Conservation (phyloP, 441 rosid species). For the Euphorbia corollata region DNA sequence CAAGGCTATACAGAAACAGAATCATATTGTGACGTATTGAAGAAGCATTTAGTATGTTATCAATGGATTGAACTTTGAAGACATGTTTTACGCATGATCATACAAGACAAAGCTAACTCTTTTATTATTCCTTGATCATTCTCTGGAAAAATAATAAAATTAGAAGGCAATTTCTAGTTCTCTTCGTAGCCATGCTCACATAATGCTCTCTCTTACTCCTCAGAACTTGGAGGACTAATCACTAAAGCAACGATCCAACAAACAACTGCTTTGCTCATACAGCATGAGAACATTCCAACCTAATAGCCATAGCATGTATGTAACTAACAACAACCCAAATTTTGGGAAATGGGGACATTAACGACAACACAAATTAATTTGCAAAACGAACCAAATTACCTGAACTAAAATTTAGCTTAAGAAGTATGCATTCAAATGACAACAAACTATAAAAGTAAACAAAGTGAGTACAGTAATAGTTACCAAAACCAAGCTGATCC, state of each 20-base stretch:
- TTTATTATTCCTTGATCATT: background rate
- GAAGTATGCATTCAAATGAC: background rate
- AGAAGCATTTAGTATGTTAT: background rate
- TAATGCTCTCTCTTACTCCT: too few species aligned
- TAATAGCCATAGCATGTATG: background rate
- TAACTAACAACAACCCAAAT: background rate
- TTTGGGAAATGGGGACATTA: background rate
- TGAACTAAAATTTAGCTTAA: background rate
- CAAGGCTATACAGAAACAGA: background rate
- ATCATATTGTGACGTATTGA: background rate
- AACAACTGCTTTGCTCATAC: background rate
- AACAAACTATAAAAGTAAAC: background rate
- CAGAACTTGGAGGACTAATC: too few species aligned
- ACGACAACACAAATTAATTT: background rate
- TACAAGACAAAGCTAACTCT: background rate
- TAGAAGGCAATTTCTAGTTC: background rate
- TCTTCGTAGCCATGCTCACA: constrained; percentile 1
- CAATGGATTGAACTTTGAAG: background rate
- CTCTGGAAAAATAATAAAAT: background rate
- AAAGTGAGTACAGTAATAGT: background rate
- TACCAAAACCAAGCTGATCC: constrained; percentile 96
- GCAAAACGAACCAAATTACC: background rate
- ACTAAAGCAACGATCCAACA: background rate
- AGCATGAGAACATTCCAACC: background rate
- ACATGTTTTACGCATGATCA: background rate